Base-by-base conservation (phyloP, 495 filamentous ascomycete species). In the Penicillium cataractarum region DNA sequence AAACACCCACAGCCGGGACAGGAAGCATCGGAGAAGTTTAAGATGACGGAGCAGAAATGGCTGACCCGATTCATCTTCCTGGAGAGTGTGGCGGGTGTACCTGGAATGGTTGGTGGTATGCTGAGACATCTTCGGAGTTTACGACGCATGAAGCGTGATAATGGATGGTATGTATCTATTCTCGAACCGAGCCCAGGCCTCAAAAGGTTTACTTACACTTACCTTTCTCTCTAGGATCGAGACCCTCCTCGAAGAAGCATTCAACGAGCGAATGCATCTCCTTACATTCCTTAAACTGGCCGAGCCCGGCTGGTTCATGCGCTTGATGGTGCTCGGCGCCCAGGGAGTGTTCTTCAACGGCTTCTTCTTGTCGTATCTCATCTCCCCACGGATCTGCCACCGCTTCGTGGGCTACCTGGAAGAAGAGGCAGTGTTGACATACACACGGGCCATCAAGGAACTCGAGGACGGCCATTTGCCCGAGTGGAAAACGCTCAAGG, bases 401-500 rank as follows among this genome's bases (percentile, higher is more conserved):
- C 90, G 95, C 48, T 99, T 99, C 72, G 94, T 98, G 52, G 95
- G 95, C 2, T 97, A 97, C 65, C 84, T 98, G 27, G 96, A 98
- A 73, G 95, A 98, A 75, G 95, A 99, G 69, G 96, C 96, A 1
- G 93, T 97, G 4, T 84, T 97, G 66, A 99, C 96, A 3, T 99
- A 99, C 79, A 92, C 92, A 0, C 87, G 92, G 9, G 88, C 88
- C 59, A 91, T 99, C 68, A 71, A 84, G 31, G 96, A 98, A 65
- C 82, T 99, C 12, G 96, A 99, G 46, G 81, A 83, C 3, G 94
- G 93, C 27, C 85, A 85, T 58, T 82, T 98, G 7, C 92, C 92
- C 0, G 85, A 88, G 65, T 99, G 96, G 94, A 79, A 86, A 24
- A 82, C 86, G 8, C 85, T 96, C 66, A 72, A 85, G 51, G 91